Conservation (phyloP, 495 filamentous ascomycete genomes). For the Elasticomyces elasticus region DNA sequence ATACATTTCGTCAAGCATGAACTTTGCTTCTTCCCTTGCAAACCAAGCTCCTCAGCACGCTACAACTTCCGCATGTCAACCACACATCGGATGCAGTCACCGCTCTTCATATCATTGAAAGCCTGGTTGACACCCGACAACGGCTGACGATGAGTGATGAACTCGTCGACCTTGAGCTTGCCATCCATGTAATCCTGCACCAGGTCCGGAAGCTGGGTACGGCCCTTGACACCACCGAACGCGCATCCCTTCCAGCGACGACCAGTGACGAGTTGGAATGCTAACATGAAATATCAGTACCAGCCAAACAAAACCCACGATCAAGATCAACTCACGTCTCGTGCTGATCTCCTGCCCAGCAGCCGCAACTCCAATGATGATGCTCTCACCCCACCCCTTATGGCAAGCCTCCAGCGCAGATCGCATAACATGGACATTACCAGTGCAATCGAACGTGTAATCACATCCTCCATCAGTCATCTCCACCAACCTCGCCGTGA, state of each 20-base stretch:
- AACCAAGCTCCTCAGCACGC: too few species aligned
- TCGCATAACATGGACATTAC: slow-evolving; percentile 92
- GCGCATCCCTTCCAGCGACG: slow-evolving; percentile 97
- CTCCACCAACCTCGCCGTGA: slow-evolving; percentile 86
- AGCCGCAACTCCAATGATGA: slow-evolving; percentile 94
- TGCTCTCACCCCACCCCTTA: slow-evolving; percentile 98
- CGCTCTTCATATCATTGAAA: slow-evolving; percentile 88
- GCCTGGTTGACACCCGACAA: slow-evolving; percentile 75
- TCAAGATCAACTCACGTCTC: slow-evolving; percentile 88
- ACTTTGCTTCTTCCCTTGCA: too few species aligned
- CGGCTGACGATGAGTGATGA: slow-evolving; percentile 90
- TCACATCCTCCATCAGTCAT: slow-evolving; percentile 99
- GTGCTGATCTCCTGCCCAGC: slow-evolving; percentile 96
- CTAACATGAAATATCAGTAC: slow-evolving; percentile 35
- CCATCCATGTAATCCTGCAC: slow-evolving; percentile 85
- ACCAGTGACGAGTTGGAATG: slow-evolving; percentile 96
- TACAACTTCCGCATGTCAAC: slow-evolving; percentile 45
- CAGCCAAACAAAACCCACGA: too few species aligned
- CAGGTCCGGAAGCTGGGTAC: slow-evolving; percentile 77
- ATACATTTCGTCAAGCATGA: too few species aligned
- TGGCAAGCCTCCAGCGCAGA: slow-evolving; percentile 95
- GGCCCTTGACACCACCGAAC: slow-evolving; percentile 96
- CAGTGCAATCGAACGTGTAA: slow-evolving; percentile 99
- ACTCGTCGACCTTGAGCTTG: slow-evolving; percentile 95
- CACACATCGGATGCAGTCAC: slow-evolving; percentile 90